phyloP scores from a whole-genome alignment of 106 monocot genomes.

The Iris macrosiphon region DNA sequence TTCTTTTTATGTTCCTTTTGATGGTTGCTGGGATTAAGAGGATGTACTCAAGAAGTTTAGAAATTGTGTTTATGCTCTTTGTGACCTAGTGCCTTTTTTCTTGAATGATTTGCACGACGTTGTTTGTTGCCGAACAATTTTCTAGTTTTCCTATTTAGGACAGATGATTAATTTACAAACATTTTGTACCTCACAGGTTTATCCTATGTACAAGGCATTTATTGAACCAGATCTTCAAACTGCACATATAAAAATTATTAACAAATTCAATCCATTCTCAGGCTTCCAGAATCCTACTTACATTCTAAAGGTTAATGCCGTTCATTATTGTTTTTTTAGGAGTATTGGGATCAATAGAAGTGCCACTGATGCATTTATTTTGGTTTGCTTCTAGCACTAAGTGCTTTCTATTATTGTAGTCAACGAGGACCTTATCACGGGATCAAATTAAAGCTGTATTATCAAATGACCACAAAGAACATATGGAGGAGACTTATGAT shows the following conservation, averaged over 20 bases:
- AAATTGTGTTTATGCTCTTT: no score
- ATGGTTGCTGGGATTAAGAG: not conserved
- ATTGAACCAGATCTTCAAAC: slow-evolving; percentile 96
- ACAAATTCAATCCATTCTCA: slow-evolving; percentile 97
- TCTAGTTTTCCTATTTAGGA: not conserved
- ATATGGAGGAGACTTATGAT: slow-evolving; percentile 85
- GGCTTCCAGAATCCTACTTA: slow-evolving; percentile 99
- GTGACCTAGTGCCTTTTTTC: no score
- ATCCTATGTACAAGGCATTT: slow-evolving; percentile 99
- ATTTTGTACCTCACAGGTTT: slow-evolving; percentile 41
- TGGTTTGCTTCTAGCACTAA: slow-evolving; percentile 14
- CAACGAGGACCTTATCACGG: slow-evolving; percentile 39
- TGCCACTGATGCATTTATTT: slow-evolving; percentile 6
- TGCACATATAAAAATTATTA: slow-evolving; percentile 92
- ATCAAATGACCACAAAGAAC: slow-evolving; percentile 62
- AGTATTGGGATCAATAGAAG: not conserved
- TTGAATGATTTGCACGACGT: not conserved
- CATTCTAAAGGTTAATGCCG: slow-evolving; percentile 75
- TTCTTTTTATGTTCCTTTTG: not conserved
- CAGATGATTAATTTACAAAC: not conserved
- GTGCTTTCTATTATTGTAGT: slow-evolving; percentile 52
- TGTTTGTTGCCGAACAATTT: not conserved
- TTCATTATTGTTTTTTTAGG: not conserved
- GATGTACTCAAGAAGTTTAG: not conserved
- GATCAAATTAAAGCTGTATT: slow-evolving; percentile 81